A percentile compares a stretch with the other conserved stretches of the same genome.
These are phyloP conservation scores for Stylonectria norvegica DNA, from an alignment of 2,329 filamentous ascomycete species.

Conservation along the genomic window DNA sequence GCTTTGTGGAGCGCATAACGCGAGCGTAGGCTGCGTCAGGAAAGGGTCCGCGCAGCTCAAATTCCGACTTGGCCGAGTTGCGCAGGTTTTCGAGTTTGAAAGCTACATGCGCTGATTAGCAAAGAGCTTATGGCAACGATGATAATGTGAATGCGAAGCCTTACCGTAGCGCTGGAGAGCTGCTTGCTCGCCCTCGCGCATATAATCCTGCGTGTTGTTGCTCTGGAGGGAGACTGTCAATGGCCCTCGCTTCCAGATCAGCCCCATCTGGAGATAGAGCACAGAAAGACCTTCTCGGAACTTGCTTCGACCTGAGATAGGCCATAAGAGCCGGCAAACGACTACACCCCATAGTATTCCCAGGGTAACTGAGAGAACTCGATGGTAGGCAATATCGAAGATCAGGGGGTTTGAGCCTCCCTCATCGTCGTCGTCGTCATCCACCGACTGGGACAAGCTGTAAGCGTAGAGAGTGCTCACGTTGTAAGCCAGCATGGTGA, in stretches of 20 bases:
- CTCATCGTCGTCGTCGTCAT: constrained; percentile 83
- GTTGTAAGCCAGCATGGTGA: constrained; percentile 94
- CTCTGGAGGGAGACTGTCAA: constrained; percentile 68
- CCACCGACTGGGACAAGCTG: constrained; percentile 75
- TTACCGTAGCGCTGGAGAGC: constrained; percentile 74
- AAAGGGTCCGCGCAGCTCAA: constrained; percentile 85
- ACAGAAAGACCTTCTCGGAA: constrained; percentile 85
- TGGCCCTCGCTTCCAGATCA: constrained; percentile 95
- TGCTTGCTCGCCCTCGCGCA: constrained; percentile 83
- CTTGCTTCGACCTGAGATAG: constrained; percentile 83
- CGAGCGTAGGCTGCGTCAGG: constrained; percentile 68
- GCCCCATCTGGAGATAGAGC: constrained; percentile 90
- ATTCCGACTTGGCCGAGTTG: constrained; percentile 73
- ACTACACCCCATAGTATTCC: constrained; percentile 92
- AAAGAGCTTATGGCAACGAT: too few species aligned
- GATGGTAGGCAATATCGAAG: constrained; percentile 80
- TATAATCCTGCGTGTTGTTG: constrained; percentile 62
- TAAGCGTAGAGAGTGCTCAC: constrained; percentile 93
- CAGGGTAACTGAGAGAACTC: constrained; percentile 78
- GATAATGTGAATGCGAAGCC: constrained; percentile 1
- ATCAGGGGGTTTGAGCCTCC: constrained; percentile 82
- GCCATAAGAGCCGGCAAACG: constrained; percentile 86
- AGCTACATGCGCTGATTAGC: constrained; percentile 33
- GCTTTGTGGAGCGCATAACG: constrained; percentile 75
- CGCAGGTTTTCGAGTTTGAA: constrained; percentile 72